These are phyloP conservation scores for Acrodontium crateriforme DNA, from an alignment of 2,329 filamentous ascomycete genomes.

Conservation along the genomic window DNA sequence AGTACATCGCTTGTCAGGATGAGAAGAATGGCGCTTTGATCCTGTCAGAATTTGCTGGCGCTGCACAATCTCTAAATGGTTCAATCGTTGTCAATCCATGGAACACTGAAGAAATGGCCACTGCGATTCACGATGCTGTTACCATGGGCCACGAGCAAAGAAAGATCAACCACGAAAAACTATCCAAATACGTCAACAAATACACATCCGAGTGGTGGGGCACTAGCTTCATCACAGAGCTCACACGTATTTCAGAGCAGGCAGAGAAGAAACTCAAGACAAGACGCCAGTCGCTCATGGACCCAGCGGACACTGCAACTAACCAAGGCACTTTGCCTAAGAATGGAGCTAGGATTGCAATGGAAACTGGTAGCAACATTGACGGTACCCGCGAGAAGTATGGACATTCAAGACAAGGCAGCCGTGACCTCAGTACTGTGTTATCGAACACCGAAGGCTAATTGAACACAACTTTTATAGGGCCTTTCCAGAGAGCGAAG, in stretches of 20 bases:
- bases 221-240: slow-evolving; percentile 76
- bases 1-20: slow-evolving; percentile 90
- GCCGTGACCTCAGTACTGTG: no score
- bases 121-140: slow-evolving; percentile 89
- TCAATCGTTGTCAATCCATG: slow-evolving; percentile 93
- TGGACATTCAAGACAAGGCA: no score
- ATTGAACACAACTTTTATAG: no score
- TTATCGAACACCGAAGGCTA: no score
- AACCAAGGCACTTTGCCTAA: slow-evolving; percentile 1
- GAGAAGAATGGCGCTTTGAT: slow-evolving; percentile 88
- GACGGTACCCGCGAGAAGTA: no score
- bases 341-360: slow-evolving; percentile 2
- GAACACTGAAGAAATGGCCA: slow-evolving; percentile 92
- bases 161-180: slow-evolving; percentile 73
- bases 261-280: slow-evolving; percentile 37
- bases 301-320: slow-evolving; percentile 4
- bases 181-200: slow-evolving; percentile 91
- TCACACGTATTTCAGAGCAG: slow-evolving; percentile 46
- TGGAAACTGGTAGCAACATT: no score
- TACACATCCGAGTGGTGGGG: slow-evolving; percentile 97
- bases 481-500: no score
- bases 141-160: slow-evolving; percentile 88
- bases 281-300: slow-evolving; percentile 11
- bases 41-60: slow-evolving; percentile 90
- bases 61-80: slow-evolving; percentile 86